Evolutionary conservation across 2,329 filamentous ascomycete genomes (phyloP), one percentile per base, ranked within the genome.

Genomic region (Fusarium temperatum): DNA sequence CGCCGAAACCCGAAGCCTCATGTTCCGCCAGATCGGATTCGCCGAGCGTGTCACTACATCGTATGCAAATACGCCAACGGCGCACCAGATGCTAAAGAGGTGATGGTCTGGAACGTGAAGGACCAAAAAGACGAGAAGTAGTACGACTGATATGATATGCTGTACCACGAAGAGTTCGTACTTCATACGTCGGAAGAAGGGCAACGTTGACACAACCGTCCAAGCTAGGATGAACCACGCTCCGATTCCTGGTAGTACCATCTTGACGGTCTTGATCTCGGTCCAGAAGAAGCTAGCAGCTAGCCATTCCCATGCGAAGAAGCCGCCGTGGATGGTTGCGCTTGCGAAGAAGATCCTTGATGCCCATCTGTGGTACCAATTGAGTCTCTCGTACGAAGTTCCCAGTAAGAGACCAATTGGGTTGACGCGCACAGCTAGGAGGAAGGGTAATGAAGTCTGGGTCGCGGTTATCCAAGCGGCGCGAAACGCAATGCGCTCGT

Each of bases 131-230:
- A 70, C 65, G 3, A 78, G 32, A 15, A 78, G 50, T n/a, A 74
- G 24, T 10, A 76, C 67, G 6, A 78, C 70, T 2, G 78, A 79
- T 2, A 69, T 18, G 13, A 79, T 69, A 30, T 79, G 78, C 50
- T 79, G 78, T n/a, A 75, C 35, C 14, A 79, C 76, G n/a, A 79
- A 79, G 5, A 79, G 63, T 55, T 79, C 78, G 35, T 79, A 79
- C 58, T 75, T 77, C 22, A 77, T 66, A 20, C 70, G 76, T n/a
- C 78, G 75, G 13, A 79, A 70, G 17, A 77, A 75, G 5, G 63
- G 60, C 22, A 78, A 32, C 1, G 75, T 78, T 5, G 75, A 78
- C 7, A 74, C 12, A 2, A 77, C 51, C 6, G 76, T 79, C 78
- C 78, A 79, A 4, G 75, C 48, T 9, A 79, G 53, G 3, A 79